Evolutionary conservation across 73 alveolate species (phyloP).

Genomic region (Stentor roeselii): DNA sequence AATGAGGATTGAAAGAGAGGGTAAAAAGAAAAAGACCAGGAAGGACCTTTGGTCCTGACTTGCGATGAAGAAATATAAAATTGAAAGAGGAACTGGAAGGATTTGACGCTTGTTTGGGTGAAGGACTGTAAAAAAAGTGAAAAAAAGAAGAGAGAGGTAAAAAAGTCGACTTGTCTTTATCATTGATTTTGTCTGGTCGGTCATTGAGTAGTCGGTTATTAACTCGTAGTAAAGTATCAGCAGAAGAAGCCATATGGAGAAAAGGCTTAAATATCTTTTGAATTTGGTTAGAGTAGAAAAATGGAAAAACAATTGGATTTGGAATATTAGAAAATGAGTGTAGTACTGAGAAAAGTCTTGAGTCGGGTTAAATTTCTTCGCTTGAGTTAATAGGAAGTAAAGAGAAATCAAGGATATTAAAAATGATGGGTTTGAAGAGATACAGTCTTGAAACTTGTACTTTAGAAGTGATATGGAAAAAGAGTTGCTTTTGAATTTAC

Average conservation of each 20-base stretch:
- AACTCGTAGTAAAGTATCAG: background rate
- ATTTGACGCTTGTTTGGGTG: background rate
- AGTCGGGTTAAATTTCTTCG: background rate
- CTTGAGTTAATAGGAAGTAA: no score
- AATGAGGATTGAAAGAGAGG: background rate
- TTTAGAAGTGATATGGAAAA: no score
- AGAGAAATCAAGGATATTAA: no score
- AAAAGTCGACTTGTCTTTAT: background rate
- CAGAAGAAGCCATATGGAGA: constrained; percentile 16
- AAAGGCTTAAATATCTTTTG: background rate
- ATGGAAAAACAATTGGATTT: no score
- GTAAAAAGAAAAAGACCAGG: background rate
- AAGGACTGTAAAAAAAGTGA: background rate
- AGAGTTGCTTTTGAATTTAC: no score
- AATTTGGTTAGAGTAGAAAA: background rate
- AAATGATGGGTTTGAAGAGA: no score
- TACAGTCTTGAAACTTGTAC: no score
- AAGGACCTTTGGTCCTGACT: constrained; percentile 4
- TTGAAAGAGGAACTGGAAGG: background rate
- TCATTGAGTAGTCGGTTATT: constrained; percentile 15
- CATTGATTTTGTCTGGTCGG: constrained; percentile 5
- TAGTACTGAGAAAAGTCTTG: background rate
- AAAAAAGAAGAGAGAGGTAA: background rate
- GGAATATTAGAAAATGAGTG: background rate
- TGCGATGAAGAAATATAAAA: constrained; percentile 16